phyloP scores from a whole-genome alignment of 768 basidiomycete genomes.

The Lentinula edodes region DNA sequence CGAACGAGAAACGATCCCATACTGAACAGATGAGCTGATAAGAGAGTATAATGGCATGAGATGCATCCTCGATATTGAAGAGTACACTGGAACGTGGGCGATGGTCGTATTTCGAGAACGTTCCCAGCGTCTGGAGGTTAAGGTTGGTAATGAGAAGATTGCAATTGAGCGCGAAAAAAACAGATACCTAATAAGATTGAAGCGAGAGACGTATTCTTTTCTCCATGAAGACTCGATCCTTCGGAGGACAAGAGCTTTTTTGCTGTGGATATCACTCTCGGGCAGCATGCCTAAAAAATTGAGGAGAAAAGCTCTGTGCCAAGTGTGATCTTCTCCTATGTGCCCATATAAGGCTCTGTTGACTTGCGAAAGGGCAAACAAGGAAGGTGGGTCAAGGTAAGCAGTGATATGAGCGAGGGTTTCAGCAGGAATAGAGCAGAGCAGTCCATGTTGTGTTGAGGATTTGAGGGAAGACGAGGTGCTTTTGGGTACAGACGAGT shows the following conservation, averaged over 20 bases:
- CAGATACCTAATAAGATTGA: slow-evolving; percentile 45
- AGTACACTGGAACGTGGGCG: slow-evolving; percentile 59
- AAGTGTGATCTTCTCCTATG: slow-evolving; percentile 74
- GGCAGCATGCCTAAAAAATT: slow-evolving; percentile 65
- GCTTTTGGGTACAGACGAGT: background rate
- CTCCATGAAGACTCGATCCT: slow-evolving; percentile 60
- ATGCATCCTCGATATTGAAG: slow-evolving; percentile 52
- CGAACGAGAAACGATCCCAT: slow-evolving; percentile 72
- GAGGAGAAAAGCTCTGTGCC: slow-evolving; percentile 68
- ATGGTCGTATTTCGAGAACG: slow-evolving; percentile 53
- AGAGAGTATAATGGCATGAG: slow-evolving; percentile 53
- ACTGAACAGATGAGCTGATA: slow-evolving; percentile 56
- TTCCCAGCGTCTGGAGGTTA: slow-evolving; percentile 57
- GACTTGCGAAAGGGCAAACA: slow-evolving; percentile 52
- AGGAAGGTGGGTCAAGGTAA: slow-evolving; percentile 58
- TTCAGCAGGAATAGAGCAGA: slow-evolving; percentile 49
- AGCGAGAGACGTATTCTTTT: slow-evolving; percentile 59
- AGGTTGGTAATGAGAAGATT: background rate
- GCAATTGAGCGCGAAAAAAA: background rate
- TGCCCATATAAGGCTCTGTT: slow-evolving; percentile 51
- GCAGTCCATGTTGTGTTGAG: slow-evolving; percentile 2
- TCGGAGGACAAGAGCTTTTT: slow-evolving; percentile 46
- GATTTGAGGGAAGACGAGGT: background rate
- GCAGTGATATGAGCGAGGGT: slow-evolving; percentile 75
- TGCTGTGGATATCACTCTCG: slow-evolving; percentile 48